These are phyloP conservation scores for Areca catechu DNA, from an alignment of 176 grass and related monocot species.

Conservation along the genomic window DNA sequence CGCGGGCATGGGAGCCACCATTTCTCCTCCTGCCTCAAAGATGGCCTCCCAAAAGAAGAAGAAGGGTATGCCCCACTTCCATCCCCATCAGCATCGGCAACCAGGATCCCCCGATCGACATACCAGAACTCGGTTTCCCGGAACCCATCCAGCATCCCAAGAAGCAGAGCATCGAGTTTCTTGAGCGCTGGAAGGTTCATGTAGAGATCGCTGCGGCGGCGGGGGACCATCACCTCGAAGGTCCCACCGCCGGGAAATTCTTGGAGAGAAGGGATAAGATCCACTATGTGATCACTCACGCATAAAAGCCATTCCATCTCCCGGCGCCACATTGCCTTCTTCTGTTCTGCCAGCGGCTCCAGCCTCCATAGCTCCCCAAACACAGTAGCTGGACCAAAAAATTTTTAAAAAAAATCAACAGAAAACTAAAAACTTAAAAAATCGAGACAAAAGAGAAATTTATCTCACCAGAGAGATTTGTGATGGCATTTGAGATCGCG, in stretches of 20 bases:
- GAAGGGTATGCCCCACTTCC: no score
- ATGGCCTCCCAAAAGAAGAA: constrained; percentile 3
- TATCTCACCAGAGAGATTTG: constrained; percentile 70
- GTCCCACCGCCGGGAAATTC: constrained; percentile 41
- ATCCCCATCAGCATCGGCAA: no score
- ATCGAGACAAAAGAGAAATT: neutral
- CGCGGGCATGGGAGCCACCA: constrained; percentile 92
- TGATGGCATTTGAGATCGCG: constrained; percentile 89
- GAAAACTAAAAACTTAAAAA: constrained; percentile 1
- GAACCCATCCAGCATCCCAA: constrained; percentile 66
- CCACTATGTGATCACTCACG: constrained; percentile 77
- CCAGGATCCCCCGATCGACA: constrained; percentile 17
- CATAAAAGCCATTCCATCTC: constrained; percentile 87
- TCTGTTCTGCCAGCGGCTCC: constrained; percentile 55
- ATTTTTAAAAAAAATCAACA: constrained; percentile 22
- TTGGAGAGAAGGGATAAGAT: constrained; percentile 67
- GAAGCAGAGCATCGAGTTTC: constrained; percentile 83
- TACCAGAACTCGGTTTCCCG: constrained; percentile 96
- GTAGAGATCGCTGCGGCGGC: constrained; percentile 63
- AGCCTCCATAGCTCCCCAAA: constrained; percentile 78
- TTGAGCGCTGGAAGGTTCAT: constrained; percentile 85
- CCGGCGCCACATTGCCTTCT: constrained; percentile 72
- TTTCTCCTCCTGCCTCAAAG: constrained; percentile 29
- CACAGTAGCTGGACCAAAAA: constrained; percentile 50
- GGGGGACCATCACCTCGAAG: constrained; percentile 65